Conservation (phyloP, 768 basidiomycete genomes). For the Agaricus sinodeliciosus region DNA sequence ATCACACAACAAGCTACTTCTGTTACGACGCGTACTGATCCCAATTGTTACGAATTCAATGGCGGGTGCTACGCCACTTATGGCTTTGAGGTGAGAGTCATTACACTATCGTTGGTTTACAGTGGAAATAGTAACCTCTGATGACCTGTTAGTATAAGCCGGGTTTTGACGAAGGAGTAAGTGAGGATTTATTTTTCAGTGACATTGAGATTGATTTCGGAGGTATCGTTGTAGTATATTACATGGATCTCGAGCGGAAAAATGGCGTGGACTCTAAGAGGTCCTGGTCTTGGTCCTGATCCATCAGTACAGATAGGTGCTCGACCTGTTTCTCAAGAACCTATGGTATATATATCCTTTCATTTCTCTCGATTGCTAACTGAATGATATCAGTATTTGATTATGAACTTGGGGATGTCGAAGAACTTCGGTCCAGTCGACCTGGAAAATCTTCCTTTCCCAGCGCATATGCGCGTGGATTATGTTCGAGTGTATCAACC, state of each 20-base stretch:
- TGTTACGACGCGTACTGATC: constrained; percentile 60
- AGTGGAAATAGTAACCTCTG: not conserved
- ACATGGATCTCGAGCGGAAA: constrained; percentile 73
- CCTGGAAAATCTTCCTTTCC: constrained; percentile 61
- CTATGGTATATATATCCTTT: constrained; percentile 53
- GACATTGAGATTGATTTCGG: not conserved
- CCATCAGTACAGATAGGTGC: constrained; percentile 48
- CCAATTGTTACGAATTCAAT: constrained; percentile 57
- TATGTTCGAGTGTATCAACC: constrained; percentile 71
- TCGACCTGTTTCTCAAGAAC: constrained; percentile 74
- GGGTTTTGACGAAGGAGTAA: constrained; percentile 59
- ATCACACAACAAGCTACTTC: constrained; percentile 77
- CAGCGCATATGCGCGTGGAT: constrained; percentile 42
- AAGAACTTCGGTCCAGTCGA: constrained; percentile 71
- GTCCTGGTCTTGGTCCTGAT: constrained; percentile 62
- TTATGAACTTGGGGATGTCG: constrained; percentile 81
- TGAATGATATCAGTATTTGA: constrained; percentile 52
- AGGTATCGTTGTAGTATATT: constrained; percentile 51
- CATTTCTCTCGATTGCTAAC: constrained; percentile 2
- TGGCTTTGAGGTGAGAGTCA: constrained; percentile 60
- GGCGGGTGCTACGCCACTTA: constrained; percentile 63
- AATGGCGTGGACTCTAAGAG: constrained; percentile 70
- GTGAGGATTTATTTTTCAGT: constrained; percentile 16
- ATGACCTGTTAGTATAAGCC: constrained; percentile 30
- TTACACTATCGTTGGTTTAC: not conserved